Percentiles rank a stretch among this genome's conserved stretches.
These are phyloP conservation scores for Boletus austroedulis DNA, from an alignment of 1,284 basidiomycete genomes.

Conservation along the genomic window DNA sequence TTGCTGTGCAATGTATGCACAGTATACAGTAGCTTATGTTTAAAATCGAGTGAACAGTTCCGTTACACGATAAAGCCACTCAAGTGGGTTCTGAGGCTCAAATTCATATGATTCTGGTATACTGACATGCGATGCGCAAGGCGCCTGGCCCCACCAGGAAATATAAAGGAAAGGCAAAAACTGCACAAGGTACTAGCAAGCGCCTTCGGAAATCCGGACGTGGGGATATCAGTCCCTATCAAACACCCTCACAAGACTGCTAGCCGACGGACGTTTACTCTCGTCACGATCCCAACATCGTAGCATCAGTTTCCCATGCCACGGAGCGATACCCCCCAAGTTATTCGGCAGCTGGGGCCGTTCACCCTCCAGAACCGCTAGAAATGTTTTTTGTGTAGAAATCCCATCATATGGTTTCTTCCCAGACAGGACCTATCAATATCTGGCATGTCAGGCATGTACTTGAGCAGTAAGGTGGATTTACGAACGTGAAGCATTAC, in stretches of 20 bases:
- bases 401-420: conserved; percentile 25
- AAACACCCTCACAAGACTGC: conserved; percentile 14
- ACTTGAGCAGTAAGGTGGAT: neutral
- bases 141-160: no score
- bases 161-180: no score
- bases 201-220: no score
- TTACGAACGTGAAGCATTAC: conserved; percentile 27
- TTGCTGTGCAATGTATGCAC: no score
- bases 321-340: neutral
- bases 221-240: neutral
- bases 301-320: conserved; percentile 15
- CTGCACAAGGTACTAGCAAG: no score
- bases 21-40: no score
- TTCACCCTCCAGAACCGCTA: conserved; percentile 10
- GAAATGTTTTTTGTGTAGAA: neutral
- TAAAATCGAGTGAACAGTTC: no score
- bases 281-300: conserved; percentile 25
- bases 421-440: conserved; percentile 25
- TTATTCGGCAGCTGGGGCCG: conserved; percentile 16
- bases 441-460: conserved; percentile 10
- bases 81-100: no score
- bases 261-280: conserved; percentile 16
- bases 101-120: no score
- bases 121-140: no score
- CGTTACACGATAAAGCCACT: no score